Conservation (phyloP, 2,329 filamentous ascomycete species). For the Lachnellula hyalina region DNA sequence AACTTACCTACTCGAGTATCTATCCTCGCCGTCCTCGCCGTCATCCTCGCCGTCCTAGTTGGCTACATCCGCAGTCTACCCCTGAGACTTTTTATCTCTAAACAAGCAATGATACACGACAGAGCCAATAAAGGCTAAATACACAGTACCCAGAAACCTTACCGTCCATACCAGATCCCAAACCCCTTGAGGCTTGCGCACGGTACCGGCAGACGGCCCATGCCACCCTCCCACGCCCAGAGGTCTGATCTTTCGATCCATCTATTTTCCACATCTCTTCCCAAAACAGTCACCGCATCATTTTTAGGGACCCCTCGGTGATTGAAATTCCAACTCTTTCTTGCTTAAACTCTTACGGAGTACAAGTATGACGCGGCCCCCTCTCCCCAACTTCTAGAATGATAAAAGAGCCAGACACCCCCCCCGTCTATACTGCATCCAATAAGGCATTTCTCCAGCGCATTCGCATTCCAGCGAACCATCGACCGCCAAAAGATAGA, state of each 20-base stretch:
- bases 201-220: no score
- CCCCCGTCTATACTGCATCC: background rate
- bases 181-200: background rate
- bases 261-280: background rate
- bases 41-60: conserved; percentile 6
- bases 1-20: no score
- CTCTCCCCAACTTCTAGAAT: background rate
- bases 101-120: conserved; percentile 10
- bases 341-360: background rate
- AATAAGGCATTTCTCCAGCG: background rate
- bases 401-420: background rate
- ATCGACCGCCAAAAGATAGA: background rate
- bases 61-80: conserved; percentile 10
- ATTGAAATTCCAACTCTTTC: background rate
- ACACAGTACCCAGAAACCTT: background rate
- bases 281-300: background rate
- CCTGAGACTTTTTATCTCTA: background rate
- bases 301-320: background rate
- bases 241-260: background rate
- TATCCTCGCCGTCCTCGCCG: conserved; percentile 1
- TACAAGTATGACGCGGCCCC: background rate
- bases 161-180: background rate
- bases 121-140: background rate
- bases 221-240: no score
- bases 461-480: background rate